Base-by-base conservation (phyloP, 345 rosid genomes). In the Camelina laxa region DNA sequence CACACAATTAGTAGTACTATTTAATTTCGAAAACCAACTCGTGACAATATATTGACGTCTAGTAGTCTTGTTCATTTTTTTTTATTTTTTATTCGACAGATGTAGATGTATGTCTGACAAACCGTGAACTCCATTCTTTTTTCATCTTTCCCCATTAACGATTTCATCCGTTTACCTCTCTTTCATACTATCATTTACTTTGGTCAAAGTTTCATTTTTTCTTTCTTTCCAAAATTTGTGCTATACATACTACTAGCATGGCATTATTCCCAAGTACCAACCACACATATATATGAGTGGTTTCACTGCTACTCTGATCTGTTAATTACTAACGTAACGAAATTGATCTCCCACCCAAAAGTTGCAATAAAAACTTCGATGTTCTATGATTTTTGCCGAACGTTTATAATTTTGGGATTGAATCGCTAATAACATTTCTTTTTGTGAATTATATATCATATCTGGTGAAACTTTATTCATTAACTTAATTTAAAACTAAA, bases 1-100 rank as follows among this genome's bases (percentile, higher is more conserved):
- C 14, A 33, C 33, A 35, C 19, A 33, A 13, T 5, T 66, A 48
- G 5, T 20, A 1, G 4, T n/a, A n/a, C n/a, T n/a, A n/a, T 21
- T 22, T 22, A 7, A 51, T 36, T 50, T 31, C 7, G 17, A 49
- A 24, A 3, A 24, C 51, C 38, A 66, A 53, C 15, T 31, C 72
- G 60, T 20, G 49, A 67, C 49, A 39, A 14, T 24, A 1, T 22
- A 36, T 38, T 22, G 72, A 67, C 50, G 22, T 38, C 49, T 67
- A 51, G n/a, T 67, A 51, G n/a, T 51, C 20, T 66, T 57, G 9
- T 16, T 30, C 8, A 17, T 19, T 35, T 57, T 30, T 14, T 1
- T 5, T 16, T 31, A 16, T 30, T 14, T 1, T 5, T 16, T 31
- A 16, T 9, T 5, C 0, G 13, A n/a, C 13, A 33, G 33, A 9